Conservation (phyloP, 768 basidiomycete genomes). For the Leucocoprinus leucothites region DNA sequence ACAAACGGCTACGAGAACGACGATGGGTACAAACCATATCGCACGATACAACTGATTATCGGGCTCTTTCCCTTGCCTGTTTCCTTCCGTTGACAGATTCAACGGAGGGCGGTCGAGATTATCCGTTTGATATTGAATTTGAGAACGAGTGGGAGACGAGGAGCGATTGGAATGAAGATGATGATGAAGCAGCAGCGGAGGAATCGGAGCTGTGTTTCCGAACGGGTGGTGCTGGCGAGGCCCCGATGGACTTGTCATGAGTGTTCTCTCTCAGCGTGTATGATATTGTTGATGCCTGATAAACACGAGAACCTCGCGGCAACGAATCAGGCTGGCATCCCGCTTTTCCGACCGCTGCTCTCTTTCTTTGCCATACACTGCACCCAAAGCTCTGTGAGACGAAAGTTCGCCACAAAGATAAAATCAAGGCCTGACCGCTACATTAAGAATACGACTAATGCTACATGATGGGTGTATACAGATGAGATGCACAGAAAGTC, state of each 20-base stretch:
- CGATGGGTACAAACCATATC: slow-evolving; percentile 86
- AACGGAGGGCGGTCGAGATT: slow-evolving; percentile 52
- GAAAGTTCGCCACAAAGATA: too few relatives aligned
- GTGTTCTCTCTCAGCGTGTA: background rate
- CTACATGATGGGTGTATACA: background rate
- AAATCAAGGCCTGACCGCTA: too few relatives aligned
- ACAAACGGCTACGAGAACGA: slow-evolving; percentile 86
- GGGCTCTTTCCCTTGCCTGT: slow-evolving; percentile 46
- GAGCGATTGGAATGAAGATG: slow-evolving; percentile 90
- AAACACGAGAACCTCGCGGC: too few relatives aligned
- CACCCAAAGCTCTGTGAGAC: too few relatives aligned
- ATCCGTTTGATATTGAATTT: slow-evolving; percentile 77
- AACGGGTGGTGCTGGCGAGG: slow-evolving; percentile 30
- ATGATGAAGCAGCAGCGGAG: slow-evolving; percentile 70
- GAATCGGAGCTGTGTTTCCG: slow-evolving; percentile 74
- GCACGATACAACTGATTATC: slow-evolving; percentile 43
- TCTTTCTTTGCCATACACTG: too few relatives aligned
- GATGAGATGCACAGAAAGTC: background rate
- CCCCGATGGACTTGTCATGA: slow-evolving; percentile 41
- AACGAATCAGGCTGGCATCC: too few relatives aligned
- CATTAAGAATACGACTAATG: background rate
- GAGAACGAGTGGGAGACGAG: slow-evolving; percentile 90
- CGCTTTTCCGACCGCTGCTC: too few relatives aligned
- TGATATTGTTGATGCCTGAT: too few relatives aligned
- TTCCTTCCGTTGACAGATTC: slow-evolving; percentile 58